Base-by-base conservation (phyloP, 2,329 filamentous ascomycete genomes). In the Podosphaera xanthii region DNA sequence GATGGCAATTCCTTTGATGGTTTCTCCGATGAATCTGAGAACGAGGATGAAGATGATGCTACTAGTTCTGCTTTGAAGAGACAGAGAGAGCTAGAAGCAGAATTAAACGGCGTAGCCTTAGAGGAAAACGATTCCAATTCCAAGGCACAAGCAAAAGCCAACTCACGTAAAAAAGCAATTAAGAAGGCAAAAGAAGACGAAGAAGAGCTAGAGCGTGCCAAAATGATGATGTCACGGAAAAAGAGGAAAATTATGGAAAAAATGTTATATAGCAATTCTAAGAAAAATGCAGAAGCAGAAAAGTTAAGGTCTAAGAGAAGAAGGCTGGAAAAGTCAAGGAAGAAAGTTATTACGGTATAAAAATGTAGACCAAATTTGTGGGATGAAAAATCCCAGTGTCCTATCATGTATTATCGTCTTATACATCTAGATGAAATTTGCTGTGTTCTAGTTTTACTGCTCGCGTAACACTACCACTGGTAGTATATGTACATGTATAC, bases 201-300 rank as follows among this genome's bases (percentile, higher is more conserved):
- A 3, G 92, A 97, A 72, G 90, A 97, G 67, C 72, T 94, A 60
- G 89, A 95, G 72, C 79, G 91, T 63, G 84, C 87, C 70, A 96
- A 95, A 81, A 92, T 94, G 75, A 98, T 98, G 92, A 83, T 97
- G 76, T 87, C 86, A 72, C 87, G 94, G 72, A 92, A 94, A 80
- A 98, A 97, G 82, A 79, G 92, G 68, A 96, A 96, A 82, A 75
- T 96, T 68, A 85, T 91, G 65, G 92, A 97, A 76, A 92, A 96
- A 76, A 98, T 98, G 87, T 78, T 89, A 69, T 94, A 94, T 73
- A 89, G 83, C 62, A 95, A 96, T 73, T 90, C 84, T 74, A 90
- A 92, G 78, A 87, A 88, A 76, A 91, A 91, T 65, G 85, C 82
- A 34, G 88, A 95, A 74, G 87, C 91, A 55, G 85, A 91, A 75